These are phyloP conservation scores for Rhytidhysteron rufulum DNA, from an alignment of 2,329 filamentous ascomycete genomes.

Conservation along the genomic window DNA sequence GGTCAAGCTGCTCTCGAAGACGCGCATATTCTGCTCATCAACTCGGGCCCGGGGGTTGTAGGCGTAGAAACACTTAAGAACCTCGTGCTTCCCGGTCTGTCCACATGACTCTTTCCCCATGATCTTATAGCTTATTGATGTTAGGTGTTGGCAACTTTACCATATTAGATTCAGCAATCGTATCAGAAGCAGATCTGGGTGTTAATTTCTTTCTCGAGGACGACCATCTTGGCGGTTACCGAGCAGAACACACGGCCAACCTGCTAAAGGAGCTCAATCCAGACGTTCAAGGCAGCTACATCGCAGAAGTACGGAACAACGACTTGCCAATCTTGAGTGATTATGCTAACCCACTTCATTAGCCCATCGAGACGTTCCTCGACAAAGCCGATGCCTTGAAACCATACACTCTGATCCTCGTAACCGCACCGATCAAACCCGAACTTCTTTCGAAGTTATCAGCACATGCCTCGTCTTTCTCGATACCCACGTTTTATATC, in stretches of 20 bases:
- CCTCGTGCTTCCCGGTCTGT: constrained; percentile 77
- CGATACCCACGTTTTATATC: constrained; percentile 73
- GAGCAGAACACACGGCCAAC: constrained; percentile 73
- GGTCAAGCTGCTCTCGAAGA: constrained; percentile 88
- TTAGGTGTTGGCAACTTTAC: constrained; percentile 83
- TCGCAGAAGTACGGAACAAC: constrained; percentile 47
- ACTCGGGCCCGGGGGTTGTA: constrained; percentile 79
- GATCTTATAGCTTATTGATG: constrained; percentile 1
- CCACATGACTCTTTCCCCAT: background rate
- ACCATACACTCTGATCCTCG: constrained; percentile 58
- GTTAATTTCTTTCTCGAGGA: constrained; percentile 97
- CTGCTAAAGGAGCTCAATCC: constrained; percentile 86
- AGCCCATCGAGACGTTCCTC: constrained; percentile 45
- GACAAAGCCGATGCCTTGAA: constrained; percentile 35
- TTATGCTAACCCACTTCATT: constrained; percentile 13
- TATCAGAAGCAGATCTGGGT: constrained; percentile 80
- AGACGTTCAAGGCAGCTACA: constrained; percentile 76
- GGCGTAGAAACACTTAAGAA: constrained; percentile 95
- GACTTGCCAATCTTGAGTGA: background rate
- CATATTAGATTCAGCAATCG: constrained; percentile 75
- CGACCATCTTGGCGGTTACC: constrained; percentile 67
- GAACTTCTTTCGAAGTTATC: constrained; percentile 50
- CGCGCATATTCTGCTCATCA: constrained; percentile 85
- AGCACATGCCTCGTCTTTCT: constrained; percentile 49
- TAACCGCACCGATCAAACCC: constrained; percentile 56